Percentiles rank a stretch among this genome's conserved stretches.
Evolutionary conservation across 2,329 filamentous ascomycete species (phyloP).

Genomic region (Pseudogymnoascus verrucosus): DNA sequence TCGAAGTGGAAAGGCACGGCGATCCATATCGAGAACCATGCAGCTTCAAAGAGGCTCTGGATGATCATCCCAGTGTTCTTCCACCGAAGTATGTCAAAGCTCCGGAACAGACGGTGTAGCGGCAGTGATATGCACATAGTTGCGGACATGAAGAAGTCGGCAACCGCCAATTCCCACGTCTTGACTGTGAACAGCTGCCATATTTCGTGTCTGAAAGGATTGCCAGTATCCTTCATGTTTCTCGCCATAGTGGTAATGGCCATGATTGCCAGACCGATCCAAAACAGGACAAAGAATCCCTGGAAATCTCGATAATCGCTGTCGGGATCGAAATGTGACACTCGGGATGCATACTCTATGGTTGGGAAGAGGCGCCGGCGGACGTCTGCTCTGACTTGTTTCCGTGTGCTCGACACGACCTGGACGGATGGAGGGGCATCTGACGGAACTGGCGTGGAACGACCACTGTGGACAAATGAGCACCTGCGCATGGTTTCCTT

Average conservation of each 20-base stretch:
- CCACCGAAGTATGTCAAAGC: conserved; percentile 58
- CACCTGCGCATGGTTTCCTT: not conserved
- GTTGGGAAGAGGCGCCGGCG: conserved; percentile 83
- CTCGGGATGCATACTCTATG: conserved; percentile 80
- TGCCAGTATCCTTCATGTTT: conserved; percentile 90
- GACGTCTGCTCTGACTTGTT: conserved; percentile 72
- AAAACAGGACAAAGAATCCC: conserved; percentile 97
- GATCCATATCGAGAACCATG: conserved; percentile 79
- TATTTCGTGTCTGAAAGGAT: conserved; percentile 74
- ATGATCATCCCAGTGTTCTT: conserved; percentile 65
- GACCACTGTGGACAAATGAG: conserved; percentile 48
- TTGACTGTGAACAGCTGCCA: conserved; percentile 85
- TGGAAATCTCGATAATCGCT: conserved; percentile 92
- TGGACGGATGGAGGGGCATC: conserved; percentile 92
- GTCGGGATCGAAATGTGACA: conserved; percentile 90
- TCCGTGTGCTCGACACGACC: conserved; percentile 75
- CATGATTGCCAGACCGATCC: conserved; percentile 96
- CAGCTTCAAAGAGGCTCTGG: conserved; percentile 72
- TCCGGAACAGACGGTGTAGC: conserved; percentile 61
- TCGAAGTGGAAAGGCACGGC: conserved; percentile 73
- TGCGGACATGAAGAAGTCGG: conserved; percentile 77
- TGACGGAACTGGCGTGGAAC: conserved; percentile 72
- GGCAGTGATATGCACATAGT: conserved; percentile 66
- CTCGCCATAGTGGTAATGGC: conserved; percentile 87
- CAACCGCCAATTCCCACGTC: conserved; percentile 75